Base-by-base conservation (phyloP, 2,329 filamentous ascomycete species). In the Colletotrichum abscissum region DNA sequence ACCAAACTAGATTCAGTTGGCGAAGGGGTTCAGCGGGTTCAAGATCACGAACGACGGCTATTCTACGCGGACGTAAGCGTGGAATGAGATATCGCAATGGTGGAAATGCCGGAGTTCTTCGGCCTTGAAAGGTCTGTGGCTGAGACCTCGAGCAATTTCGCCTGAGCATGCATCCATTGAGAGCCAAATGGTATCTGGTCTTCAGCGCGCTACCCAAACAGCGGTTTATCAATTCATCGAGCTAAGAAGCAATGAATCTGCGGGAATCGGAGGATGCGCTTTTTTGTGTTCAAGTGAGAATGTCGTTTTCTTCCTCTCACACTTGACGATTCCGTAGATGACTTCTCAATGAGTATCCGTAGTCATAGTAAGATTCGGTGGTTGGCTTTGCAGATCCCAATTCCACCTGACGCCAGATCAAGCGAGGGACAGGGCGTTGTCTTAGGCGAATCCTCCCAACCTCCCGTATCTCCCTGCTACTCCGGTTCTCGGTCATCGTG, bases 211-310 rank as follows among this genome's bases (percentile, higher is more conserved):
- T 3, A 7, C 5, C 3, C 38, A 19, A 42, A 19, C 14, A 16
- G 12, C 38, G 7, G 38, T 42, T 42, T 16, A 16, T 16, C 16
- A 7, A 42, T 42, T 42, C 38, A 19, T 14, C 38, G 14, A 38
- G 35, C 1, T 38, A 38, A 38, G 35, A 0, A 5, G 35, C 1
- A 16, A 38, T 38, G 35, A 16, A 0, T 38, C 0, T 1, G 38
- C 14, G 0, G 1, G 14, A 42, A 3, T 1, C 14, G 1, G 14
- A 42, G 14, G 38, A 16, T 19, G 38, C 38, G 14, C 5, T 0
- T 42, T 19, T 3, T 19, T 16, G 7, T 42, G 38, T 42, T 16
- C 14, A 16, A 42, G 38, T 7, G 38, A 42, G 5, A 42, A 1
- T 7, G 14, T 7, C 14, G 0, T 42, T 0, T 16, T 0, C 38